A percentile compares a stretch with the other conserved stretches of the same genome.
Evolutionary conservation across 768 basidiomycete genomes (phyloP).

Genomic region (Panellus pusillus): DNA sequence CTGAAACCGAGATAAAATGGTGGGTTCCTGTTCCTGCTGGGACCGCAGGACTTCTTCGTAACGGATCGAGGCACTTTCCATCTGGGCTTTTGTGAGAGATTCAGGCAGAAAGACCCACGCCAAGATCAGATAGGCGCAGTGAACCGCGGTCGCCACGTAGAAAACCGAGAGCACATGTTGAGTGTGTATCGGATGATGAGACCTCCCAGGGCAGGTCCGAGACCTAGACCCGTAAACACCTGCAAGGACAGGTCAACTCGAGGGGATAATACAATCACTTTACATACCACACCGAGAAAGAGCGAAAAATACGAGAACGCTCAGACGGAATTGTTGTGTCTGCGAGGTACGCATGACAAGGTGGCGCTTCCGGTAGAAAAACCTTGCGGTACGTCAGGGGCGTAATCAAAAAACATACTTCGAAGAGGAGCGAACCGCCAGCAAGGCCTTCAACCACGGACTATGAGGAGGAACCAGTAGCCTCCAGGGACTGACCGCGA

Average conservation of each 20-base stretch:
- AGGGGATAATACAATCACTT: too few species aligned
- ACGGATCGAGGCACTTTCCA: conserved; percentile 29
- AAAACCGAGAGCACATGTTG: conserved; percentile 47
- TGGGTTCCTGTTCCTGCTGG: conserved; percentile 14
- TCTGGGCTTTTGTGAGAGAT: conserved; percentile 48
- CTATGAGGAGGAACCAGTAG: conserved; percentile 58
- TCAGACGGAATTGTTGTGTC: conserved; percentile 43
- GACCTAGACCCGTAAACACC: conserved; percentile 53
- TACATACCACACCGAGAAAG: conserved; percentile 40
- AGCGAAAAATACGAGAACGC: conserved; percentile 50
- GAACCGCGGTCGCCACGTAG: conserved; percentile 49
- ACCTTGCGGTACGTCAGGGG: conserved; percentile 33
- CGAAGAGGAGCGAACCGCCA: conserved; percentile 44
- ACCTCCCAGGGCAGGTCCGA: conserved; percentile 60
- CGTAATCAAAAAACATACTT: background rate
- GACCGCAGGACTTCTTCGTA: conserved; percentile 22
- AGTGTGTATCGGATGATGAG: conserved; percentile 49
- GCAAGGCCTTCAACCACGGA: conserved; percentile 54
- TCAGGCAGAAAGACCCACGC: conserved; percentile 57
- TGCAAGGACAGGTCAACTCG: too few species aligned
- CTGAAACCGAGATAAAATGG: conserved; percentile 36
- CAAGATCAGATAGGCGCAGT: conserved; percentile 38
- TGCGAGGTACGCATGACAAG: conserved; percentile 50
- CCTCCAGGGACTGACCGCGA: conserved; percentile 56
- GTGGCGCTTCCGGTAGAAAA: conserved; percentile 37